Evolutionary conservation across 2,329 filamentous ascomycete genomes (phyloP).

Genomic region (Epichloe festucae): DNA sequence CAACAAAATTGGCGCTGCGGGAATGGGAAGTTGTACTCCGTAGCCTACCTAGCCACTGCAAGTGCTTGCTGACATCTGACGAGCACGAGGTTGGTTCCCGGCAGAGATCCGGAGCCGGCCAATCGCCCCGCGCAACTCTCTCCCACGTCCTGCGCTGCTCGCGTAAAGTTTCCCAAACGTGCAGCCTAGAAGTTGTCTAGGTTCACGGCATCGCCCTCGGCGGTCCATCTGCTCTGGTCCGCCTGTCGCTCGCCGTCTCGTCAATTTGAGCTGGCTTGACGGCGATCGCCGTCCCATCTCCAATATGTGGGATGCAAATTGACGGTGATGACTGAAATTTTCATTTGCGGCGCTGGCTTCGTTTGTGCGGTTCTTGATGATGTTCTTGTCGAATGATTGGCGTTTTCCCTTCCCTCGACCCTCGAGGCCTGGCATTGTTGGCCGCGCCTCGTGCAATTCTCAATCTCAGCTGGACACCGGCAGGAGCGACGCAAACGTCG

Average conservation of each 20-base stretch:
- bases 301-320: background rate
- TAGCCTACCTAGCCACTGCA: background rate
- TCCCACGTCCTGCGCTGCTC: background rate
- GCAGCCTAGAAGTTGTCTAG: too few species aligned
- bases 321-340: too few species aligned
- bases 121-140: conserved; percentile 1
- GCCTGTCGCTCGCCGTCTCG: background rate
- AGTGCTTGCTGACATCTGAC: conserved; percentile 2
- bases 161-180: background rate
- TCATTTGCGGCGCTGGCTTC: too few species aligned
- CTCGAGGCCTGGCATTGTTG: too few species aligned
- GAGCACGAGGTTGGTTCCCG: conserved; percentile 3
- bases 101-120: conserved; percentile 5
- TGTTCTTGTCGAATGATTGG: background rate
- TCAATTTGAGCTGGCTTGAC: background rate
- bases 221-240: too few species aligned
- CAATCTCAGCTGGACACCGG: background rate
- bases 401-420: background rate
- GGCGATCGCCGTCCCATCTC: background rate
- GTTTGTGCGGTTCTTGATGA: background rate
- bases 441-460: background rate
- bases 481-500: background rate
- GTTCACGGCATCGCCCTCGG: too few species aligned
- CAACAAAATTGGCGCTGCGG: background rate
- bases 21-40: background rate